phyloP scores from a whole-genome alignment of 73 alveolate genomes.

The Paramecium pentaurelia region DNA sequence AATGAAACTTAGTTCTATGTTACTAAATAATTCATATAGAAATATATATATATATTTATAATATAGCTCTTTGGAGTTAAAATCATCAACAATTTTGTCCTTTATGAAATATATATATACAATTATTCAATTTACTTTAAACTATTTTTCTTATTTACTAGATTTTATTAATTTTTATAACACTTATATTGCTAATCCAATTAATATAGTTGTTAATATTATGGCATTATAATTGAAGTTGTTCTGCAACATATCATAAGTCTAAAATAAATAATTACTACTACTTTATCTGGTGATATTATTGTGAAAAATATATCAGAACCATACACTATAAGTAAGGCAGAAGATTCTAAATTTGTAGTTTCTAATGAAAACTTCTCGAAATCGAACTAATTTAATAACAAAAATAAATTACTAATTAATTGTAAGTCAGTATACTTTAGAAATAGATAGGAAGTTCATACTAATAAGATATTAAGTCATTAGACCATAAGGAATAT shows the following conservation, averaged over 20 bases:
- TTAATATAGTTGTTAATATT: not conserved
- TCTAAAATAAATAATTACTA: not conserved
- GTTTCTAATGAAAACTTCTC: not conserved
- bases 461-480: conserved; percentile 19
- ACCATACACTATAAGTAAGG: conserved; percentile 21
- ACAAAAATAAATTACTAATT: not conserved
- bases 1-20: not conserved
- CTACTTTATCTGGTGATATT: conserved; percentile 51
- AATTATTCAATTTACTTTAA: not conserved
- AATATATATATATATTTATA: not conserved
- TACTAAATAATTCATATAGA: not conserved
- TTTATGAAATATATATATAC: not conserved
- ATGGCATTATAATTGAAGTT: not conserved
- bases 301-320: not conserved
- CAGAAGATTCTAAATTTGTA: conserved; percentile 50
- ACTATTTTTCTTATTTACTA: not conserved
- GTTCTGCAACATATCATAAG: conserved; percentile 46
- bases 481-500: not conserved
- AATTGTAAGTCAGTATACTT: not conserved
- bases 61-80: not conserved
- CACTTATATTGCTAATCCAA: not conserved
- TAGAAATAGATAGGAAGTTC: not conserved
- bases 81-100: not conserved
- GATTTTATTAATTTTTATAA: not conserved
- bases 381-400: not conserved